phyloP scores from a whole-genome alignment of 495 filamentous ascomycete species.

The Filosporella fistucella region DNA sequence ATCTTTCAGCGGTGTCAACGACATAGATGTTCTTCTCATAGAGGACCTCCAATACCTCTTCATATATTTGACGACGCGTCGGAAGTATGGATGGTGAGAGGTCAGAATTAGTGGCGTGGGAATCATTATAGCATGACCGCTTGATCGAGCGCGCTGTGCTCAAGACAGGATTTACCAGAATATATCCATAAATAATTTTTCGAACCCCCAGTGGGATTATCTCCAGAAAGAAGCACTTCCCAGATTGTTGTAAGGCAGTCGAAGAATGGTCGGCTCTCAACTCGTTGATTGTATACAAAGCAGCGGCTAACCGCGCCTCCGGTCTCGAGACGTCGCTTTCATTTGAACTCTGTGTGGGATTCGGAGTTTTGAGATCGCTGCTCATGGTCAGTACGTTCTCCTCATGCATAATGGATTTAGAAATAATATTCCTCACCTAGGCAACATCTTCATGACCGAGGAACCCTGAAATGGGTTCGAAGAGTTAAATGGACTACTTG shows the following conservation, averaged over 20 bases:
- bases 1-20: neutral
- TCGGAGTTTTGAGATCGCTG: neutral
- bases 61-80: neutral
- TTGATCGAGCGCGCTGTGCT: neutral
- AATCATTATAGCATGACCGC: neutral
- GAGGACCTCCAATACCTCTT: neutral
- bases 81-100: neutral
- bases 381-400: too few species aligned
- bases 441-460: too few species aligned
- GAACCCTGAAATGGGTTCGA: too few species aligned
- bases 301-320: neutral
- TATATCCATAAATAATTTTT: neutral
- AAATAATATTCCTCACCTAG: too few species aligned
- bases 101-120: neutral
- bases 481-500: too few species aligned
- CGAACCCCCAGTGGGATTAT: neutral
- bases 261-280: neutral
- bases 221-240: neutral
- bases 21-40: neutral
- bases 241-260: too few species aligned
- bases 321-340: neutral
- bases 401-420: too few species aligned
- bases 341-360: neutral
- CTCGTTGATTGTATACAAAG: neutral
- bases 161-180: neutral